Evolutionary conservation across 495 filamentous ascomycete species (phyloP), one percentile per base, ranked within the genome.

Genomic region (Neurospora tetrasperma): DNA sequence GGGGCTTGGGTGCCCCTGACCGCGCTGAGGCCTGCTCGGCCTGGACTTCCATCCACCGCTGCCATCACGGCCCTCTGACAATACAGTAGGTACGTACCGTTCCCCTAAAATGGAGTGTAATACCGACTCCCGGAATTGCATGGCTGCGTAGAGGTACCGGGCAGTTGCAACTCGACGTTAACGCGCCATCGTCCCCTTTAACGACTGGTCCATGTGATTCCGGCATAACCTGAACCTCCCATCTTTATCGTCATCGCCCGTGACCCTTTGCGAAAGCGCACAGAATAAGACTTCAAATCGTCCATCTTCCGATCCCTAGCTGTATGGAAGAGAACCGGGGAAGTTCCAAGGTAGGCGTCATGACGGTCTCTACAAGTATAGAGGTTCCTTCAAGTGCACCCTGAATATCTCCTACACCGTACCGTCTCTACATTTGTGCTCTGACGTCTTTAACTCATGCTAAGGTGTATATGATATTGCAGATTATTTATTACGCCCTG

Each of bases 221-320:
- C 48, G 38, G 70, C 71, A 59, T 73, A 38, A 38, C 35, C 35
- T 38, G 38, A 73, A 75, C 73, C 69, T 75, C 72, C 72, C 72
- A 70, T 72, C 54, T 68, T 35, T 9, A 35, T 31, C 14, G 27
- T 66, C 54, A 27, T 27, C 54, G 5, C 54, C 54, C 16, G 54
- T 35, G 23, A 35, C 54, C 27, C 54, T 35, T 66, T 66, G 23
- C 54, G 27, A 8, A 66, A 35, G 27, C 27, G 31, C 16, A 35
- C 54, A 62, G 23, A 31, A 62, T 16, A 62, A 62, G 12, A 12
- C 12, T 62, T 31, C 5, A 14, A 0, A 31, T 62, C 27, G 11
- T 35, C 12, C 14, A 14, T 16, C 14, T 66, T 18, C 54, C 6
- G 18, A 9, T 66, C 18, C 31, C 14, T 35, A 7, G 14, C 54